These are phyloP conservation scores for Annulohypoxylon nitens DNA, from an alignment of 495 filamentous ascomycete genomes.

Conservation along the genomic window DNA sequence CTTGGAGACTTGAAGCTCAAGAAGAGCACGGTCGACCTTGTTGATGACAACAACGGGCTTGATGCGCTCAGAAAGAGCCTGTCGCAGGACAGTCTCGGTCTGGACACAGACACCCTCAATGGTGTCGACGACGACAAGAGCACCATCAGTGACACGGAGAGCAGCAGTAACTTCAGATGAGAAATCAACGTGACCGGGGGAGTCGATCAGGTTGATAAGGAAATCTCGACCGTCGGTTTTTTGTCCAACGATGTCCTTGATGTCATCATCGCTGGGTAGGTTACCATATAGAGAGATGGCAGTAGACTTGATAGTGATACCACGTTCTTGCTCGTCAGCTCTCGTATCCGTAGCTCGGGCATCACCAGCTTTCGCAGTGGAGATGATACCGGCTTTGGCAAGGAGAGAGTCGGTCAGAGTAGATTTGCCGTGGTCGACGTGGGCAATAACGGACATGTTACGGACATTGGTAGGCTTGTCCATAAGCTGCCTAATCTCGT, in stretches of 20 bases:
- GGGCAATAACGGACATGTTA: constrained; percentile 99
- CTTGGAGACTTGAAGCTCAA: constrained; percentile 97
- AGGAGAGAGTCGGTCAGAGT: constrained; percentile 99
- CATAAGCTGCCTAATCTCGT: constrained; percentile 97
- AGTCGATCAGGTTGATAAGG: constrained; percentile 99
- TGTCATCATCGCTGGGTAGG: constrained; percentile 83
- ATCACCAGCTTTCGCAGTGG: constrained; percentile 95
- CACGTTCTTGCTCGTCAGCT: constrained; percentile 97
- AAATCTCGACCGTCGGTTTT: constrained; percentile 89
- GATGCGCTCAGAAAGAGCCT: constrained; percentile 99
- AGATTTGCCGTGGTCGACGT: constrained; percentile 99
- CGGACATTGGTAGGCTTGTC: constrained; percentile 98
- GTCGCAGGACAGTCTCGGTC: constrained; percentile 99
- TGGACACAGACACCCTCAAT: constrained; percentile 99
- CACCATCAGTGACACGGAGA: constrained; percentile 99
- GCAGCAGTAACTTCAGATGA: constrained; percentile 99
- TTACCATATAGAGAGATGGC: constrained; percentile 98
- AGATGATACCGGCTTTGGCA: constrained; percentile 99
- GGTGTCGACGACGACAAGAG: constrained; percentile 99
- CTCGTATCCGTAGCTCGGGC: constrained; percentile 97
- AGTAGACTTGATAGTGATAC: constrained; percentile 99
- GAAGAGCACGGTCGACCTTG: constrained; percentile 99
- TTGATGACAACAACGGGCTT: constrained; percentile 99
- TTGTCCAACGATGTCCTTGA: constrained; percentile 92
- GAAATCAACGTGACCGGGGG: constrained; percentile 99